Conservation (phyloP, 768 basidiomycete species). For the Fibroporia radiculosa region DNA sequence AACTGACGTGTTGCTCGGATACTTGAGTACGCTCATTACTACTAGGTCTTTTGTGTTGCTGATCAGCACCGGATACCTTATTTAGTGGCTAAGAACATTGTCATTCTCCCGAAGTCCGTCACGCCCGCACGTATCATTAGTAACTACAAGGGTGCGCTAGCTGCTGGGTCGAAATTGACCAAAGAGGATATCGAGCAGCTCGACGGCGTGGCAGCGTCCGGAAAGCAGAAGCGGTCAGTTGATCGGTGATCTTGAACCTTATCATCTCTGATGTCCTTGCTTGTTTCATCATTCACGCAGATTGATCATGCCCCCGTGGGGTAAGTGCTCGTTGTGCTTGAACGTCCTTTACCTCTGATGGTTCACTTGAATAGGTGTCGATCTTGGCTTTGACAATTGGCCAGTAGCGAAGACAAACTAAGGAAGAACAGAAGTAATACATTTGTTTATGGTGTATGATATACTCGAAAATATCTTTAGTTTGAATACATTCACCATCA, state of each 20-base stretch:
- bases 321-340: slow-evolving; percentile 33
- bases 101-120: slow-evolving; percentile 73
- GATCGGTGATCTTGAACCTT: slow-evolving; percentile 3
- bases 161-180: slow-evolving; percentile 38
- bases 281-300: slow-evolving; percentile 17
- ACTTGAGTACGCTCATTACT: slow-evolving; percentile 46
- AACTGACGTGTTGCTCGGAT: slow-evolving; percentile 54
- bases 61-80: not conserved
- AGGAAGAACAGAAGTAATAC: not conserved
- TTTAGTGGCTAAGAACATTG: slow-evolving; percentile 53
- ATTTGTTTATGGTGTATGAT: not conserved
- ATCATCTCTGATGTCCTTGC: not conserved
- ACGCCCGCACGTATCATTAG: slow-evolving; percentile 58
- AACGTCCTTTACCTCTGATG: slow-evolving; percentile 14
- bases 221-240: slow-evolving; percentile 55
- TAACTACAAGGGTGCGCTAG: slow-evolving; percentile 46
- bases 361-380: slow-evolving; percentile 37
- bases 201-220: slow-evolving; percentile 46
- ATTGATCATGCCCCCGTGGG: slow-evolving; percentile 63
- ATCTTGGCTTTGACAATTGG: slow-evolving; percentile 71
- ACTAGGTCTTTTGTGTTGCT: no score
- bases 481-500: not conserved
- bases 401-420: slow-evolving; percentile 7
- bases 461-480: no score
- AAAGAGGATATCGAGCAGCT: slow-evolving; percentile 46